Percentiles rank a stretch among this genome's conserved stretches.
phyloP scores from a whole-genome alignment of 768 basidiomycete species.

The Cubamyces sp. region DNA sequence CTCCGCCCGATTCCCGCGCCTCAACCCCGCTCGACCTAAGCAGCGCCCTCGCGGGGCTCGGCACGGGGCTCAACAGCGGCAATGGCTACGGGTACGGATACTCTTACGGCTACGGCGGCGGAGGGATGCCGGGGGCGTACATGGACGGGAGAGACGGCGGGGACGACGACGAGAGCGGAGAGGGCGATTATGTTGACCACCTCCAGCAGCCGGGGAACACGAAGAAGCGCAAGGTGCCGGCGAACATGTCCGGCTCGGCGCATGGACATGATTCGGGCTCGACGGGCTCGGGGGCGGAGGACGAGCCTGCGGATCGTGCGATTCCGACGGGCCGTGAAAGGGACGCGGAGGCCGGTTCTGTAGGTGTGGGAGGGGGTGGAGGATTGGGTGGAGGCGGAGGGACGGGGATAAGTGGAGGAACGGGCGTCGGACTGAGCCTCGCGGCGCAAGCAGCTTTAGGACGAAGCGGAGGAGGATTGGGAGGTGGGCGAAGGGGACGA shows the following conservation, averaged over 20 bases:
- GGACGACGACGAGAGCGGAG: constrained; percentile 57
- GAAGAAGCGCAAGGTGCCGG: constrained; percentile 88
- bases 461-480: neutral
- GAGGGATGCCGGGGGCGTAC: constrained; percentile 47
- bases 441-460: constrained; percentile 6
- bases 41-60: constrained; percentile 23
- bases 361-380: constrained; percentile 16
- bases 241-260: constrained; percentile 50
- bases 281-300: constrained; percentile 45
- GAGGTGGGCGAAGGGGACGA: constrained; percentile 43
- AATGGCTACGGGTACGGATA: constrained; percentile 2
- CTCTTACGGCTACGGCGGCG: constrained; percentile 30
- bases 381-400: constrained; percentile 49
- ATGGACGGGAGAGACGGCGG: constrained; percentile 21
- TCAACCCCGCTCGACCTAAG: constrained; percentile 33
- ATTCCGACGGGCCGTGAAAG: constrained; percentile 33
- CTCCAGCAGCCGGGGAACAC: constrained; percentile 79
- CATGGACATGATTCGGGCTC: constrained; percentile 49
- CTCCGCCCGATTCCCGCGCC: constrained; percentile 24
- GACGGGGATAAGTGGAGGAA: constrained; percentile 2
- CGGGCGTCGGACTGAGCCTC: neutral
- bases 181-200: constrained; percentile 70
- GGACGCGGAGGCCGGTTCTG: constrained; percentile 13
- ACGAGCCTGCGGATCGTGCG: constrained; percentile 41
- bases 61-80: constrained; percentile 40